These are phyloP conservation scores for Cladophialophora yegresii DNA, from an alignment of 2,329 filamentous ascomycete genomes.

Conservation along the genomic window DNA sequence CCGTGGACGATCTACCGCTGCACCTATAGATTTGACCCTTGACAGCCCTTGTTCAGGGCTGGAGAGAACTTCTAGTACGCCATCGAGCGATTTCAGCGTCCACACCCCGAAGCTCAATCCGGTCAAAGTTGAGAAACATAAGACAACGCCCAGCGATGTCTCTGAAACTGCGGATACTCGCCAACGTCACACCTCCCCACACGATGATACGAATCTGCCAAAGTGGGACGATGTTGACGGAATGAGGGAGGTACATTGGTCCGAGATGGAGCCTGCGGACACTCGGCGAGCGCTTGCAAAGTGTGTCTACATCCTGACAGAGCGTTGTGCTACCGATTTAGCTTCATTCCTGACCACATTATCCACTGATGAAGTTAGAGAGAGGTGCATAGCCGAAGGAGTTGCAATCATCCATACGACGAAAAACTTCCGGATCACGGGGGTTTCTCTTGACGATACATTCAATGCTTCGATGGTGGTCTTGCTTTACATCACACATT, in stretches of 20 bases:
- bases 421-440: constrained; percentile 10
- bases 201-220: constrained; percentile 21
- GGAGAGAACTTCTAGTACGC: constrained; percentile 6
- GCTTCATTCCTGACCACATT: constrained; percentile 9
- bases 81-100: constrained; percentile 38
- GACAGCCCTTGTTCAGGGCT: constrained; percentile 12
- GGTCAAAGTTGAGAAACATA: constrained; percentile 9
- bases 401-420: constrained; percentile 3
- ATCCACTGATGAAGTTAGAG: background rate
- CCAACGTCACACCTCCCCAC: background rate
- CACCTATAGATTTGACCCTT: constrained; percentile 41
- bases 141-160: background rate
- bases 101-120: constrained; percentile 44
- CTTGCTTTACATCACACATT: constrained; percentile 23
- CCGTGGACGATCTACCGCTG: constrained; percentile 14
- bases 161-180: background rate
- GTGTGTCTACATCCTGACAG: constrained; percentile 23
- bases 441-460: constrained; percentile 6
- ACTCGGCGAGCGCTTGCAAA: constrained; percentile 42
- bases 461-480: constrained; percentile 7
- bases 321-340: background rate
- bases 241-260: constrained; percentile 42
- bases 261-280: constrained; percentile 45
- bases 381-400: constrained; percentile 16
- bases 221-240: constrained; percentile 36